Conservation (phyloP, 306 rosid genomes). For the Acacia melanoxylon region DNA sequence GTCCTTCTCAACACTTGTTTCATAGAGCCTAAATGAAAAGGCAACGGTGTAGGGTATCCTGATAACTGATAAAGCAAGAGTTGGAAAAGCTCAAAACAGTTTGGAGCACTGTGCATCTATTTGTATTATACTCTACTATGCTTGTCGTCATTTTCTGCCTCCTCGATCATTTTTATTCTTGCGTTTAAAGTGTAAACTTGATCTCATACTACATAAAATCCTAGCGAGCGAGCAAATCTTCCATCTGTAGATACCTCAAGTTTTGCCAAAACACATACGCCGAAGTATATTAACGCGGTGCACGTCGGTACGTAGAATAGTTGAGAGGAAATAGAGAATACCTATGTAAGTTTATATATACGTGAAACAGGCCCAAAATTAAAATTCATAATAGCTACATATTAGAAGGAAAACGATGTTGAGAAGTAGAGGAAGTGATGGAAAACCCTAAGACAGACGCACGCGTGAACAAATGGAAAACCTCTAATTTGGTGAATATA, state of each 20-base stretch:
- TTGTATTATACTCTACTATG: not conserved
- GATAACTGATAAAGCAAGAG: conserved; percentile 32
- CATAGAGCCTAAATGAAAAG: conserved; percentile 37
- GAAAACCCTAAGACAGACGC: conserved; percentile 49
- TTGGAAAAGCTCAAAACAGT: conserved; percentile 22
- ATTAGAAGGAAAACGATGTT: conserved; percentile 11
- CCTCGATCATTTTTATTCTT: conserved; percentile 19
- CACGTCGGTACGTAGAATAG: not conserved
- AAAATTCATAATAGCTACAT: not conserved
- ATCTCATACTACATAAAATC: conserved; percentile 25
- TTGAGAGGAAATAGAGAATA: not conserved
- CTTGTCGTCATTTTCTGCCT: conserved; percentile 16
- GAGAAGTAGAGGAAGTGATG: conserved; percentile 15
- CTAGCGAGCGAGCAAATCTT: conserved; percentile 31
- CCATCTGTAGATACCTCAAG: not conserved
- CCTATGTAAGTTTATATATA: not conserved
- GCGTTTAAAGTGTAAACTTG: not conserved
- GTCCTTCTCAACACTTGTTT: conserved; percentile 28
- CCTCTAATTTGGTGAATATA: not conserved
- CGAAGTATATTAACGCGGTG: not conserved
- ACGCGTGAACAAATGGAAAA: conserved; percentile 20
- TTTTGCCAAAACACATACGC: not conserved
- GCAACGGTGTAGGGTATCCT: conserved; percentile 41
- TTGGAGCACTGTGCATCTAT: conserved; percentile 38
- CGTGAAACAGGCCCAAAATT: not conserved